Conservation (phyloP, 495 filamentous ascomycete genomes). For the Evernia prunastri region DNA sequence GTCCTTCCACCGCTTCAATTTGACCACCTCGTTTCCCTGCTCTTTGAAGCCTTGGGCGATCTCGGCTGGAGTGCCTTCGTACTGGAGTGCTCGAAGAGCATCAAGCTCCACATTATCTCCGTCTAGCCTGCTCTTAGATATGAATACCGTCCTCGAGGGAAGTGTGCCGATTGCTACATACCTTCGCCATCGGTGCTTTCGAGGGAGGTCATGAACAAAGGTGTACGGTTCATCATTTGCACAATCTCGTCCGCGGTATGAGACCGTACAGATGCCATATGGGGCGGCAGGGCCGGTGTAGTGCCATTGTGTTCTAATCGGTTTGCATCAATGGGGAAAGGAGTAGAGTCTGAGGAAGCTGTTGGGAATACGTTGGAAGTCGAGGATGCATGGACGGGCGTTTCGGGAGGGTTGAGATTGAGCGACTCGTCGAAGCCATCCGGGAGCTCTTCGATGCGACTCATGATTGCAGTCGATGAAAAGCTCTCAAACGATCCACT, state of each 20-base stretch:
- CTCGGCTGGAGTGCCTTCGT: slow-evolving; percentile 83
- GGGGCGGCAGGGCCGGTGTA: slow-evolving; percentile 49
- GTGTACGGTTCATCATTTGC: slow-evolving; percentile 68
- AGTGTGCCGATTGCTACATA: slow-evolving; percentile 24
- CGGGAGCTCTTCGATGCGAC: slow-evolving; percentile 44
- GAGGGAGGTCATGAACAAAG: slow-evolving; percentile 92
- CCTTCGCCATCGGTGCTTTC: slow-evolving; percentile 59
- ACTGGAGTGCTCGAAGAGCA: slow-evolving; percentile 80
- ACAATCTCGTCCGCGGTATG: slow-evolving; percentile 66
- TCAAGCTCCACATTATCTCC: slow-evolving; percentile 71
- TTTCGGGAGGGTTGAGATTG: background rate
- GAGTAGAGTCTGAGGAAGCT: slow-evolving; percentile 33
- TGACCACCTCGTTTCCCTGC: slow-evolving; percentile 83
- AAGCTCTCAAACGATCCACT: too few species aligned
- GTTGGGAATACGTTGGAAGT: slow-evolving; percentile 21
- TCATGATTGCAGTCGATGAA: slow-evolving; percentile 2
- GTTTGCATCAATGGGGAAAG: slow-evolving; percentile 43
- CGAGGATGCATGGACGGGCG: slow-evolving; percentile 15
- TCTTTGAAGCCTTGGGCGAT: slow-evolving; percentile 73
- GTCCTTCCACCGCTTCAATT: slow-evolving; percentile 66
- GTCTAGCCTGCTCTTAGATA: slow-evolving; percentile 29
- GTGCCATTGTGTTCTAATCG: slow-evolving; percentile 30
- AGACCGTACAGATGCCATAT: slow-evolving; percentile 50
- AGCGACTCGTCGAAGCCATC: slow-evolving; percentile 44
- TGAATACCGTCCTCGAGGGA: slow-evolving; percentile 8